Conservation (phyloP, 2,329 filamentous ascomycete species). For the Beauveria bassiana region DNA sequence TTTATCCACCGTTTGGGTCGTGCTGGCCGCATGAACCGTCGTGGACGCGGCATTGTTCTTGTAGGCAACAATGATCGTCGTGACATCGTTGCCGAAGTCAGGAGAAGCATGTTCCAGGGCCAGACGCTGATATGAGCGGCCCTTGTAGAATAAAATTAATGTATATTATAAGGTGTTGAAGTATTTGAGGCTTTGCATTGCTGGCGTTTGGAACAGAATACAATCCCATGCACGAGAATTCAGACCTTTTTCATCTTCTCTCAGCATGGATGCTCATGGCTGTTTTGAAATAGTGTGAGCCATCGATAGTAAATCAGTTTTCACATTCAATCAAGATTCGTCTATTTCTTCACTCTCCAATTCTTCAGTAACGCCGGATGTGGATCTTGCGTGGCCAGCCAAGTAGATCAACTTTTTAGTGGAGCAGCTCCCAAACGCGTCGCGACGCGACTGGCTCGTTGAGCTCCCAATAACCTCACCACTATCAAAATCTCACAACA, state of each 20-base stretch:
- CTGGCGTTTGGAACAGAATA: background rate
- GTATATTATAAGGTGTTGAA: conserved; percentile 4
- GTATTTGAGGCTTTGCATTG: background rate
- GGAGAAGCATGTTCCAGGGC: conserved; percentile 79
- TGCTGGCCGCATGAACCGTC: conserved; percentile 84
- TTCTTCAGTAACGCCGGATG: too few relatives aligned
- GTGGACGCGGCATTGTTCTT: conserved; percentile 82
- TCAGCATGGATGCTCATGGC: background rate
- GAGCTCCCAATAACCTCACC: background rate
- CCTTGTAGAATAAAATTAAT: background rate
- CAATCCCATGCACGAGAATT: background rate
- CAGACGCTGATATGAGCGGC: conserved; percentile 60
- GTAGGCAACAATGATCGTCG: conserved; percentile 84
- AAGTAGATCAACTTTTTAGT: conserved; percentile 4
- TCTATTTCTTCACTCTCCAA: too few relatives aligned
- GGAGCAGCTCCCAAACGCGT: conserved; percentile 5
- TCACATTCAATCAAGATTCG: too few relatives aligned
- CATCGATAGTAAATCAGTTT: too few relatives aligned
- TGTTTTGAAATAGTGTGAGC: too few relatives aligned
- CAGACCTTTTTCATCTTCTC: background rate
- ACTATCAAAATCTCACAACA: background rate
- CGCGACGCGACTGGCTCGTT: conserved; percentile 6
- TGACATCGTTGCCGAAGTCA: conserved; percentile 86
- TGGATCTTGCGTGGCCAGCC: too few relatives aligned
- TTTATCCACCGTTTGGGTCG: conserved; percentile 94